These are phyloP conservation scores for Lenwebbia sp. DNA, from an alignment of 345 rosid genomes.

Conservation along the genomic window DNA sequence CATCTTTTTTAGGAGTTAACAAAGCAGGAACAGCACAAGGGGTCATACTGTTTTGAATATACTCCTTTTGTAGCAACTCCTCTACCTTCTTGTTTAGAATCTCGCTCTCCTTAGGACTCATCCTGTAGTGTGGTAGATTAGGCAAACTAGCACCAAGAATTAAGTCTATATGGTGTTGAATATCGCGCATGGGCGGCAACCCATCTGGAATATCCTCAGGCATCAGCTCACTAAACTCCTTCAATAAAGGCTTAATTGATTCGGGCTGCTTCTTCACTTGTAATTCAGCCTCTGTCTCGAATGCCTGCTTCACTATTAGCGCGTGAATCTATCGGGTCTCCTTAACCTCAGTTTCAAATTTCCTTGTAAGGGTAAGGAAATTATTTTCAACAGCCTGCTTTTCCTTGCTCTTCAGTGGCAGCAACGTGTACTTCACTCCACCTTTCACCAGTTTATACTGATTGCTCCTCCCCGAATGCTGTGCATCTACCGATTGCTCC, in stretches of 20 bases:
- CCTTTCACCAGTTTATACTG: neutral
- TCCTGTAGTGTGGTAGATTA: neutral
- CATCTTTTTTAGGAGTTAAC: neutral
- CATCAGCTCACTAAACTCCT: neutral
- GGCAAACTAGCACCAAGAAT: neutral
- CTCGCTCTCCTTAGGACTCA: neutral
- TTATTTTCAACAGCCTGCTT: neutral
- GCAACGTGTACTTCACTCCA: neutral
- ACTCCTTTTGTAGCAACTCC: neutral
- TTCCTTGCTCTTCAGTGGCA: neutral
- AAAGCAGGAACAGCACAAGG: neutral
- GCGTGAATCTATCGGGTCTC: neutral
- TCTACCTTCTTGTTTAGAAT: neutral
- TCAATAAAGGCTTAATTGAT: neutral
- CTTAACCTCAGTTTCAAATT: neutral
- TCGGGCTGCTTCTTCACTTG: neutral
- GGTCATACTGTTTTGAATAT: neutral
- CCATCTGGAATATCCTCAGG: neutral
- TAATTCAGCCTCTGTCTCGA: neutral
- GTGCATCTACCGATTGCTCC: neutral
- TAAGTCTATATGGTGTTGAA: neutral
- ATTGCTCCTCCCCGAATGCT: neutral
- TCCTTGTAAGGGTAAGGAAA: neutral
- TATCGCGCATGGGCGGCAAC: neutral
- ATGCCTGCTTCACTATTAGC: neutral